Evolutionary conservation across 1,139 yeast genomes (phyloP), one percentile per base, ranked within the genome.

Genomic region (Blastobotrys petasosporus): DNA sequence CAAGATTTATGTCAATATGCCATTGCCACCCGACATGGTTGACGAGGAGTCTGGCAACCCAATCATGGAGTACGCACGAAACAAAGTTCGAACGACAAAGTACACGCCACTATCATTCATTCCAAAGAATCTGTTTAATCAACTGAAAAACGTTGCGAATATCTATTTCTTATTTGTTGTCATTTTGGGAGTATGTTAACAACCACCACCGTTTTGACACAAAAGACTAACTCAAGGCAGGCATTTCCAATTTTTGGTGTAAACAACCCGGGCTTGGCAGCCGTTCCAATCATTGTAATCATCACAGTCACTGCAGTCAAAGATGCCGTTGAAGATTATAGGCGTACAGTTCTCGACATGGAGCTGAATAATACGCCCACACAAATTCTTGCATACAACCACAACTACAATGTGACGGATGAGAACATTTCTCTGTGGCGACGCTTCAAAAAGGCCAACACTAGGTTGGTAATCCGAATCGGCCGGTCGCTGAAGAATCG

Each of bases 71-170:
- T 92, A 82, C 62, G 81, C 94, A 2, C 76, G 95, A 62, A 92
- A 92, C 69, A 92, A 92, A 66, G 87, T 92, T 58, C 82, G 97
- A 69, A 90, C 98, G 1, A 88, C 98, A 3, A 90, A 88, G 66
- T 92, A 92, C 65, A 90, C 97, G 8, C 96, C 97, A 4, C 62
- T 92, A 42, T 71, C 94, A 4, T 92, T 92, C 59, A 61, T 92
- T 39, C 97, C 97, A 11, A 88, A 87, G 66, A 90, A 92, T 64
- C 65, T 92, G 40, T 63, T 71, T 48, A 75, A 74, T 54, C 97
- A 92, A 67, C 90, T 92, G 65, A 80, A 79, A 51, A 92, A 90
- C 63, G 80, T 90, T 54, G 98, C 98, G 45, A 92, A 92, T 66
- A 68, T 82, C 41, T 92, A 87, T 70, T 92, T 92, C 74, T 71